Base-by-base conservation (phyloP, 257 asterid genomes). In the Schizonepeta tenuifolia region DNA sequence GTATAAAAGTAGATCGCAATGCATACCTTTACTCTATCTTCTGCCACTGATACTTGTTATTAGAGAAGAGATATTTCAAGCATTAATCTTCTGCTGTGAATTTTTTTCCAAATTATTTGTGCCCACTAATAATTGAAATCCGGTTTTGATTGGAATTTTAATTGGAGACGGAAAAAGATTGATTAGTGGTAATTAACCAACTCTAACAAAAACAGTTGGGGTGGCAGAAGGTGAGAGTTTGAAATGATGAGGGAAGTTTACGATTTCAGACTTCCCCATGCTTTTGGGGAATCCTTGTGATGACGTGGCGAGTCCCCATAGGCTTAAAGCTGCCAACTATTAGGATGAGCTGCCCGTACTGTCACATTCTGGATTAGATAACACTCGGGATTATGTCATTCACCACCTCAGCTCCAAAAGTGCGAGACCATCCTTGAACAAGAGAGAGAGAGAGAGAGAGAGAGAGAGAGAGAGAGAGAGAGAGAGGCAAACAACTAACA, bases 401-500 rank as follows among this genome's bases (percentile, higher is more conserved):
- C 72, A 77, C 83, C 93, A 86, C 82, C 81, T 84, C 89, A 81
- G 69, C 79, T 78, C 81, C 7, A 77, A 88, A 89, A 85, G 91
- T 75, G 80, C 83, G 73, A 70, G 7, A n/a, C n/a, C n/a, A n/a
- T n/a, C n/a, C n/a, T n/a, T n/a, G n/a, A n/a, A n/a, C n/a, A n/a
- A 60, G 24, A 40, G 35, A 75, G 59, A 57, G 1, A 28, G 70
- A 67, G 64, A 55, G 7, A 60, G 24, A 40, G 35, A 75, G 59
- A 57, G 1, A 28, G 70, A 67, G 64, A 55, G 57, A 75, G 49
- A 81, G 58, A 72, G 67, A 82, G 88, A 83, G 80, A 67, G 72
- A 67, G 56, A 67, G 13, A 10, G 69, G 54, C 78, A 75, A 80
- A 74, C 61, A 81, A 60, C 68, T 53, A 67, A 69, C 79, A 40